Evolutionary conservation across 306 rosid genomes (phyloP), one percentile per base, ranked within the genome.

Genomic region (Citrullus amarus): DNA sequence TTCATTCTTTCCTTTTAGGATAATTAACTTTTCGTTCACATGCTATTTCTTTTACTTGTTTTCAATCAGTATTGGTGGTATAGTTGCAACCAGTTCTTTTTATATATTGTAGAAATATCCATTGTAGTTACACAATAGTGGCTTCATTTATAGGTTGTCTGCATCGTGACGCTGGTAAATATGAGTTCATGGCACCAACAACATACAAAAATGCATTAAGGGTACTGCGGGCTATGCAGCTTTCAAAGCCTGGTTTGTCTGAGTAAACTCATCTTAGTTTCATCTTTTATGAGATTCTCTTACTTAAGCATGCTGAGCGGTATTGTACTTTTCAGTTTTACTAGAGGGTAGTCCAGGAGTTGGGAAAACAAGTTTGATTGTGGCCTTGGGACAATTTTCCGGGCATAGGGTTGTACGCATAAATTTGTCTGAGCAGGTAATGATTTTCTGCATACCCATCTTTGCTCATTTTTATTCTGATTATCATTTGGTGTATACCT

Each of bases 331-430:
- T 90, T 79, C 88, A 92, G 97, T 95, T 86, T 82, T 95, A 84
- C 86, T 95, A 76, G 98, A 95, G 86, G 98, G 98, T 17, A 92
- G 98, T 83, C 98, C 98, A 20, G 98, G 98, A 81, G 98, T 95
- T 54, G 98, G 98, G 84, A 95, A 95, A 82, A 95, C 98, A 58
- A 95, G 97, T 88, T 89, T 95, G 79, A 78, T 95, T 85, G 88
- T 87, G 86, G 96, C 97, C 62, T 79, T 95, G 83, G 98, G 96
- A 15, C 88, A 87, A 59, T 80, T 81, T 82, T 92, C 96, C 78
- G 96, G 93, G 82, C 93, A 95, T 82, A 87, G 61, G 80, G 98
- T 95, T 16, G 96, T 92, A 8, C 91, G 97, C 55, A 89, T 95
- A 84, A 95, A 95, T 88, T 83, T 95, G 72, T 95, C 96, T 20